Evolutionary conservation across 176 grass and related monocot species (phyloP), one percentile per base, ranked within the genome.

Genomic region (Saccharum spontaneum): DNA sequence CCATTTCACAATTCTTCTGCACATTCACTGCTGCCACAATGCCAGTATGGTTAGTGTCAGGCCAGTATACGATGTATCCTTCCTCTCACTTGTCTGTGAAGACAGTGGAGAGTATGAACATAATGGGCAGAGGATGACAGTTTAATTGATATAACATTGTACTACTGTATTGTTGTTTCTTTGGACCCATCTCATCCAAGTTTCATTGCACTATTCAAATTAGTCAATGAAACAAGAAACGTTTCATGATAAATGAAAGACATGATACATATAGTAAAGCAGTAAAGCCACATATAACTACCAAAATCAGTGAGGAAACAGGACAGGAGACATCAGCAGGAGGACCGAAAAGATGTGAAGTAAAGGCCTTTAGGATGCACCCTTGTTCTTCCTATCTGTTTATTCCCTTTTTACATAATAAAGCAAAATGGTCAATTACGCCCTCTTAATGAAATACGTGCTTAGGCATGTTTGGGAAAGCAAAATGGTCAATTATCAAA

Each of bases 211-310:
- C 22, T 44, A 26, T 71, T 65, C 80, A 78, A 49, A 12, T 70
- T 50, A 64, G 14, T 41, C 40, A 37, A 55, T 70, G 14, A 22
- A 62, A 70, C 18, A 17, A 67, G 28, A 67, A 24, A 22, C 26
- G 22, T 76, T 52, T 62, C 62, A 65, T 65, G 62, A 5, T 65
- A 33, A 63, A 65, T 71, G 50, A 78, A 82, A 52, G 63, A 44
- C 64, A 77, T 4, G 52, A 13, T 23, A 5, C 1, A 63, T 8
- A 45, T 57, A 22, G 17, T n/a, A 59, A 20, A 8, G 3, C 13
- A 67, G 39, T 49, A 50, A 16, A 37, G 30, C 24, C 44, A 37
- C 10, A 23, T 24, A 73, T 65, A 81, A 57, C 38, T 16, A 63
- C 55, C 26, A 11, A 20, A 85, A 52, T 59, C n/a, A 20, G 39